Conservation (phyloP, 2,329 filamentous ascomycete genomes). For the Herpotrichia juniperi region DNA sequence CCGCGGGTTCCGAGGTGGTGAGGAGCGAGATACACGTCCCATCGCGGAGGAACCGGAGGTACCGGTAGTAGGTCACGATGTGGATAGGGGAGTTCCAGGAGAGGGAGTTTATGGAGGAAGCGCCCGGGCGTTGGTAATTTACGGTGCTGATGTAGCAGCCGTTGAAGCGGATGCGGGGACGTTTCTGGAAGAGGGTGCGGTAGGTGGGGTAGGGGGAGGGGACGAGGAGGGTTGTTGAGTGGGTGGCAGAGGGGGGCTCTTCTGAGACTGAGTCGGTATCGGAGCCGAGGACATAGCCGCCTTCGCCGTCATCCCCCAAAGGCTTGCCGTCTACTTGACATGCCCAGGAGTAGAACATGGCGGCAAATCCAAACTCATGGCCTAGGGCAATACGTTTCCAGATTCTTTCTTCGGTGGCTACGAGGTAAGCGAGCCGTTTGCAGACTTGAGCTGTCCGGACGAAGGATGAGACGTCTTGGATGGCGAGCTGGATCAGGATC, state of each 20-base stretch:
- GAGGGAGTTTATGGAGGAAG: conserved; percentile 70
- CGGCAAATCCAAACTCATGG: conserved; percentile 75
- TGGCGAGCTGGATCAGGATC: conserved; percentile 74
- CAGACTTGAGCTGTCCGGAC: conserved; percentile 79
- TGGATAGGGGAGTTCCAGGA: conserved; percentile 84
- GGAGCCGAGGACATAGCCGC: conserved; percentile 36
- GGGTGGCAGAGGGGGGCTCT: conserved; percentile 13
- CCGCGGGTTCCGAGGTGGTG: conserved; percentile 79
- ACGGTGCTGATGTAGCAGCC: conserved; percentile 96
- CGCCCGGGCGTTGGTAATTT: conserved; percentile 88
- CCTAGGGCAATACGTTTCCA: conserved; percentile 81
- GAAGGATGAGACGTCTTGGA: conserved; percentile 77
- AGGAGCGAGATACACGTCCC: conserved; percentile 82
- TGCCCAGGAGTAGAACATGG: conserved; percentile 82
- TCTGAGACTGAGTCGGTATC: conserved; percentile 20
- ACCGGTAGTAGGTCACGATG: conserved; percentile 97
- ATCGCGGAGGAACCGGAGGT: conserved; percentile 92
- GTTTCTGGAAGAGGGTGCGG: conserved; percentile 76
- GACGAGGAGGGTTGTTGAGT: conserved; percentile 42
- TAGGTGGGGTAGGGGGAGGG: conserved; percentile 48
- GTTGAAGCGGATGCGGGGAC: conserved; percentile 90
- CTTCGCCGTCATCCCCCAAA: conserved; percentile 42
- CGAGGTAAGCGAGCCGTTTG: conserved; percentile 83
- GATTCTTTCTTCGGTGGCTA: conserved; percentile 81
- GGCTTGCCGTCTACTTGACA: conserved; percentile 62